Evolutionary conservation across 2,329 filamentous ascomycete genomes (phyloP), one percentile per base, ranked within the genome.

Genomic region (Aspergillus oerlinghausenensis): DNA sequence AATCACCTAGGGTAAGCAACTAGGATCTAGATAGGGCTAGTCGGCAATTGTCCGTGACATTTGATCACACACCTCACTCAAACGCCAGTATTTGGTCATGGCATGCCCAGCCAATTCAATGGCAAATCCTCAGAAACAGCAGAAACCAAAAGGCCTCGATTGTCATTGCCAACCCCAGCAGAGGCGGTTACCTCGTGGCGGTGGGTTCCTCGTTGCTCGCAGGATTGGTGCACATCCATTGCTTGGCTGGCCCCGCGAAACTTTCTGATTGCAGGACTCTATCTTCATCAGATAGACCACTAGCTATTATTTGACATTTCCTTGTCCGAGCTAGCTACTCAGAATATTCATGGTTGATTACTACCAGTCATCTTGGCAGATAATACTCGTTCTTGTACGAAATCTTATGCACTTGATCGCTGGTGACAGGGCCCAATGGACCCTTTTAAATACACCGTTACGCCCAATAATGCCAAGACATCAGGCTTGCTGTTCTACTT

Each of bases 131-230:
- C 32, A 17, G 35, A 32, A 32, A 51, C 49, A 26, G 49, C 21
- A 50, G 53, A 43, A 42, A 32, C 49, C 29, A 38, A 51, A 28
- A 23, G 38, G 26, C 29, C 32, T 14, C 28, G 10, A 47, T 51
- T 54, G 19, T 40, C 17, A 54, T 50, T 56, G 57, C 53, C 58
- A 52, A 56, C 50, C 53, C 55, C 56, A 57, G 55, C 63, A 63
- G 55, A 61, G 63, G 58, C 60, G 59, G 61, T 38, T 38, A 38
- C 67, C 67, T 68, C 67, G 65, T 68, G 66, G 66, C 65, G 43
- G 57, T 61, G 60, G 59, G 26, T 57, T 52, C 35, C 51, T 51
- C 32, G 19, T 59, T 50, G 55, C 60, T 52, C 60, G 63, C 64
- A 66, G 64, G 14, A 38, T 17, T 61, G 65, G 63, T 52, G 61